Evolutionary conservation across 83 land plant genomes (phyloP), one percentile per base, ranked within the genome.

Genomic region (Diphasiastrum complanatum): DNA sequence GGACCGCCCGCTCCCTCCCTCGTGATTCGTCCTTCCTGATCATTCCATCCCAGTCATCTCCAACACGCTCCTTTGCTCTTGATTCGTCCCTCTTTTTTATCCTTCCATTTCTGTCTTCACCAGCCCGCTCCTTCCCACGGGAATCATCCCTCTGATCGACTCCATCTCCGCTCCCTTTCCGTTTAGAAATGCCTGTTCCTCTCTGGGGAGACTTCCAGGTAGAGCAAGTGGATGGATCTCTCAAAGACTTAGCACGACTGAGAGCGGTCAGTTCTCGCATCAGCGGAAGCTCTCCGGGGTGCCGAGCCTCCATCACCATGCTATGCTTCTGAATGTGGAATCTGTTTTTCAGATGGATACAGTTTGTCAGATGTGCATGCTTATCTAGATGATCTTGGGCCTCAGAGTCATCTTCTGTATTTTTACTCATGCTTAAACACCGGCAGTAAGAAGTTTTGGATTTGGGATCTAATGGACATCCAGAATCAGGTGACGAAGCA

Each of bases 251-350:
- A n/a, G 53, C 28, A 27, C 25, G 25, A 38, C 53, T 51, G 4
- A 66, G 48, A 6, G 63, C 63, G 8, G 48, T 55, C 33, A 66
- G 40, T 62, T 66, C 69, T 48, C 48, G 22, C 69, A 66, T 56
- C n/a, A 66, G 61, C 25, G 69, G 69, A 35, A 65, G 68, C 60
- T 53, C 58, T 14, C 12, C 40, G 33, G 58, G 11, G 40, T 51
- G 36, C 43, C 68, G 36, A 2, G 62, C 69, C 26, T 66, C 69
- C 69, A 66, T 34, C 69, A 66, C 38, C 63, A 55, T 25, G 27
- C 66, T 51, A 41, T 53, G 68, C 27, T 50, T 66, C 69, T 66
- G 64, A 61, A 55, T 24, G 45, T 38, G 61, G 37, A 51, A n/a
- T 61, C 33, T 26, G 36, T 64, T 64, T 37, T 52, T 64, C 60